Base-by-base conservation (phyloP, 2,329 filamentous ascomycete genomes). In the Exophiala bonariae region DNA sequence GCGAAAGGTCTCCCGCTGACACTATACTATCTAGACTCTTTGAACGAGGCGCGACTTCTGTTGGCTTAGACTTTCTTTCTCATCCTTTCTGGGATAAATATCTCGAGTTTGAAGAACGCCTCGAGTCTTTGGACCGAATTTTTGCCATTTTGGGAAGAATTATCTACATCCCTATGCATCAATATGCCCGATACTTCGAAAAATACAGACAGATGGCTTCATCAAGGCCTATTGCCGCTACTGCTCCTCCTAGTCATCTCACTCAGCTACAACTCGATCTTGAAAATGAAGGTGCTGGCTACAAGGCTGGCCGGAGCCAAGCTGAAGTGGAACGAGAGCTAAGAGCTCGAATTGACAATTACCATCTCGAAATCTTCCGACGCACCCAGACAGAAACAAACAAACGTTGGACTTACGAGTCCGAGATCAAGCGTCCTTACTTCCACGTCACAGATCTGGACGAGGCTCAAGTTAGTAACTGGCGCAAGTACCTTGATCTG, bases 31-130 rank as follows among this genome's bases (percentile, higher is more conserved):
- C 46, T 59, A 99, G 93, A 59, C 80, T 97, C 7, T 97, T 97
- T 64, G 92, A 99, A 66, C 87, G 93, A 57, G 93, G 87, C 54
- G 87, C 89, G 20, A 79, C 80, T 22, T 85, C 81, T 60, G 90
- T 96, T 32, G 93, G 93, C 13, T 79, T 97, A 14, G 93, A 99
- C 69, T 99, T 96, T 64, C 78, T 96, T 22, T 86, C 91, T 2
- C 90, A 96, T 65, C 90, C 90, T 1, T 96, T 99, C 72, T 99
- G 93, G 93, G 93, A 99, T 69, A 97, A 96, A 71, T 99, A 96
- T 63, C 82, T 99, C 55, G 93, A 97, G 65, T 97, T 95, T 62
- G 93, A 97, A 66, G 91, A 96, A 66, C 86, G 91, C 2, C 77
- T 92, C 52, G 90, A 96, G 61, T 83, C 86, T 0, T 81, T 86